Evolutionary conservation across 2,329 filamentous ascomycete genomes (phyloP), one percentile per base, ranked within the genome.

Genomic region (Colletotrichum sp.): DNA sequence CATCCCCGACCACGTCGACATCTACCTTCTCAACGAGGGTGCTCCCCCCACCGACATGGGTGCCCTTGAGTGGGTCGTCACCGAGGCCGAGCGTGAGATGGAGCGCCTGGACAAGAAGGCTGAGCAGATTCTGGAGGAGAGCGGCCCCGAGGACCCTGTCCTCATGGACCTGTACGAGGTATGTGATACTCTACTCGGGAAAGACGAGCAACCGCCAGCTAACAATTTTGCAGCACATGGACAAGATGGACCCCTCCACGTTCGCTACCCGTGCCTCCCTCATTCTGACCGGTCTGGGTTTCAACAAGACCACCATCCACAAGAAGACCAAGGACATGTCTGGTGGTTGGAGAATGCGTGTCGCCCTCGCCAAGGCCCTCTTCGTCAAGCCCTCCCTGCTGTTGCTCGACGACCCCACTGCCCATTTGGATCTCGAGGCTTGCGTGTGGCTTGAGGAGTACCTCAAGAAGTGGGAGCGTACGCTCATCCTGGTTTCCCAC

Each of bases 281-380:
- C 80, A 99, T 99, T 85, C 88, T 99, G 81, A 99, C 97, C 72
- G 97, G 97, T 96, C 94, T 99, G 76, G 97, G 97, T 80, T 99
- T 99, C 93, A 98, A 99, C 93, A 99, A 99, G 91, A 88, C 88
- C 81, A 99, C 98, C 72, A 99, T 99, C 84, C 90, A 98, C 87
- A 99, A 99, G 92, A 98, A 98, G 93, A 99, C 98, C 82, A 99
- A 99, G 92, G 98, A 99, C 86, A 99, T 99, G 98, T 99, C 97
- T 80, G 97, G 97, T 95, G 97, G 97, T 82, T 99, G 97, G 97
- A 93, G 96, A 90, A 99, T 99, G 97, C 95, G 98, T 92, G 97
- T 99, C 76, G 97, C 97, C 74, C 93, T 99, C 77, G 97, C 92
- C 85, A 98, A 99, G 91, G 97, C 97, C 74, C 93, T 99, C 69